A percentile compares a stretch with the other conserved stretches of the same genome.
These are phyloP conservation scores for Phyllosticta citribraziliensis DNA, from an alignment of 2,329 filamentous ascomycete genomes.

Conservation along the genomic window DNA sequence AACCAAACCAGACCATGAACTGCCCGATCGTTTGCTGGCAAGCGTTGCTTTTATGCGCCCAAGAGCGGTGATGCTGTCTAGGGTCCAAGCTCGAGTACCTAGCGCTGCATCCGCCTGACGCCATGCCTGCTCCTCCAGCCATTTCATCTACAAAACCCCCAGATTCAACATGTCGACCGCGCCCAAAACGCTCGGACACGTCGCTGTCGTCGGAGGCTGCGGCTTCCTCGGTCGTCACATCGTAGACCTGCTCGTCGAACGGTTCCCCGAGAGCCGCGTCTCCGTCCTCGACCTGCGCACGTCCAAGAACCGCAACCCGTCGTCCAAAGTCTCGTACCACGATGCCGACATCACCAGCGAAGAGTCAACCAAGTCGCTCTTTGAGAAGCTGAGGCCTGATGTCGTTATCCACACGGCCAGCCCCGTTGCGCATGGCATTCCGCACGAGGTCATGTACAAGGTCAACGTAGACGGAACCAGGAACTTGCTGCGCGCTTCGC, in stretches of 20 bases:
- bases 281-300: slow-evolving; percentile 40
- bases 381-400: slow-evolving; percentile 34
- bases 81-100: slow-evolving; percentile 1
- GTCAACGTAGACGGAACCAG: slow-evolving; percentile 44
- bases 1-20: neutral
- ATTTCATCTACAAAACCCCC: neutral
- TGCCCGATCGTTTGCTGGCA: neutral
- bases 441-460: slow-evolving; percentile 35
- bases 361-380: slow-evolving; percentile 31
- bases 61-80: neutral
- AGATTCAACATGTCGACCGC: neutral
- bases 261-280: slow-evolving; percentile 33
- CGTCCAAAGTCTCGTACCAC: slow-evolving; percentile 37
- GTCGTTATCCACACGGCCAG: slow-evolving; percentile 43
- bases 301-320: slow-evolving; percentile 29
- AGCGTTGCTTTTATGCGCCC: neutral
- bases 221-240: slow-evolving; percentile 44
- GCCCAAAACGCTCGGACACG: slow-evolving; percentile 31
- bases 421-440: slow-evolving; percentile 14
- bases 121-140: neutral
- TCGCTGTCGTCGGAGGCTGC: slow-evolving; percentile 41
- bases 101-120: neutral
- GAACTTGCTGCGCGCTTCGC: slow-evolving; percentile 37
- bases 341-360: slow-evolving; percentile 41
- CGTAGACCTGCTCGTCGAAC: slow-evolving; percentile 34